Percentiles rank a stretch among this genome's conserved stretches.
These are phyloP conservation scores for Aspergillus indologenus DNA, from an alignment of 495 filamentous ascomycete genomes.

Conservation along the genomic window DNA sequence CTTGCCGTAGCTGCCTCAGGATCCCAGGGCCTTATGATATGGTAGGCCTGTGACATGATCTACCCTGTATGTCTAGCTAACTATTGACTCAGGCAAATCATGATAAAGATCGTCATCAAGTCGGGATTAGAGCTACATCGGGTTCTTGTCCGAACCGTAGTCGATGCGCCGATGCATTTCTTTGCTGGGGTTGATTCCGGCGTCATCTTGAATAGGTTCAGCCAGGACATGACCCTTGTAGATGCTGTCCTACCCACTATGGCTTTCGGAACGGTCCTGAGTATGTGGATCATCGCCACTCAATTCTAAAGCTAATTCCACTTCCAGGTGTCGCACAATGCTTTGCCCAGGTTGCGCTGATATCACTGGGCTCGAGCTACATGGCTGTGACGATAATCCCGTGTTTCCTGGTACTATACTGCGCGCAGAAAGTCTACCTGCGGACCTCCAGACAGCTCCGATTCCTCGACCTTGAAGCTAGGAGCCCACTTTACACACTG, in stretches of 20 bases:
- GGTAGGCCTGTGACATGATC: background rate
- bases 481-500: background rate
- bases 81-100: background rate
- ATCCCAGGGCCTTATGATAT: slow-evolving; percentile 1
- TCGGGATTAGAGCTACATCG: background rate
- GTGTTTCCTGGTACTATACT: background rate
- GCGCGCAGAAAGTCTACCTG: background rate
- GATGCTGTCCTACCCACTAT: background rate
- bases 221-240: slow-evolving; percentile 2
- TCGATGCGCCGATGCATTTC: background rate
- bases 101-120: background rate
- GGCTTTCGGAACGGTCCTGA: background rate
- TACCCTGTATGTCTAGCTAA: background rate
- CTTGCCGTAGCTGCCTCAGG: background rate
- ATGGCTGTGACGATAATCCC: slow-evolving; percentile 2
- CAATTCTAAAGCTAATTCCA: background rate
- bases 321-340: background rate
- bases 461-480: background rate
- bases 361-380: background rate
- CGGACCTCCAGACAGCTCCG: slow-evolving; percentile 1
- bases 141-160: background rate
- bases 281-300: background rate
- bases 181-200: background rate
- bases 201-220: background rate
- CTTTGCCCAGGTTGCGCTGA: background rate